Conservation (phyloP, 495 filamentous ascomycete species). For the Corynascus novoguineensis region DNA sequence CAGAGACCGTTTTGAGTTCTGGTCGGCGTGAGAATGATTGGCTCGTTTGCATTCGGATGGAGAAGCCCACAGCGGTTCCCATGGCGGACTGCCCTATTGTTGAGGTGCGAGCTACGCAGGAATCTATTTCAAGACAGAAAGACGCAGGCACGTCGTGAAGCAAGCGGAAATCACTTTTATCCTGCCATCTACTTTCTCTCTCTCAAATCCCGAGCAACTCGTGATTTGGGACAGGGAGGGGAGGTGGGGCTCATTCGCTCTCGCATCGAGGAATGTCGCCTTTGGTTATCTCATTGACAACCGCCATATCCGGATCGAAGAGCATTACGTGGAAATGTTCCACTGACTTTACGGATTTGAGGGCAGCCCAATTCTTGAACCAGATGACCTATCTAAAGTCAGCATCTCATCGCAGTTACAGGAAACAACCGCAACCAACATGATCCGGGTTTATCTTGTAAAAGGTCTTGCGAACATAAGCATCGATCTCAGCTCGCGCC, state of each 20-base stretch:
- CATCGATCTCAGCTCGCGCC: constrained; percentile 59
- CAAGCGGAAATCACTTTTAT: neutral
- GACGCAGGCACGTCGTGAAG: neutral
- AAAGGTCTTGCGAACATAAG: constrained; percentile 62
- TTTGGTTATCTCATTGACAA: constrained; percentile 64
- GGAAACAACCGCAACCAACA: constrained; percentile 30
- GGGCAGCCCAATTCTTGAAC: constrained; percentile 82
- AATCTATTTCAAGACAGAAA: neutral
- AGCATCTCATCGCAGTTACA: neutral
- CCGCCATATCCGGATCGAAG: constrained; percentile 61
- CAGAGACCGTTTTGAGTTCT: constrained; percentile 31
- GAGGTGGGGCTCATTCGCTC: constrained; percentile 9
- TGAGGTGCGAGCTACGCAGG: constrained; percentile 37
- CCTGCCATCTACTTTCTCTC: neutral
- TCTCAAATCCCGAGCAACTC: neutral
- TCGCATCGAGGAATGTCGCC: constrained; percentile 62
- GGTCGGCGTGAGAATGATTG: constrained; percentile 21
- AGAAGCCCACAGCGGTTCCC: constrained; percentile 55
- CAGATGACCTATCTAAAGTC: constrained; percentile 57
- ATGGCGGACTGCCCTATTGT: constrained; percentile 53
- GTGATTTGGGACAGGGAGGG: too few relatives aligned
- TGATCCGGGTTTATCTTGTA: constrained; percentile 35
- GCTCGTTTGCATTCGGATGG: constrained; percentile 46
- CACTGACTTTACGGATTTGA: constrained; percentile 80
- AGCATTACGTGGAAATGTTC: constrained; percentile 96